Evolutionary conservation across 1,284 basidiomycete species (phyloP).

Genomic region (Moesziomyces antarcticus): DNA sequence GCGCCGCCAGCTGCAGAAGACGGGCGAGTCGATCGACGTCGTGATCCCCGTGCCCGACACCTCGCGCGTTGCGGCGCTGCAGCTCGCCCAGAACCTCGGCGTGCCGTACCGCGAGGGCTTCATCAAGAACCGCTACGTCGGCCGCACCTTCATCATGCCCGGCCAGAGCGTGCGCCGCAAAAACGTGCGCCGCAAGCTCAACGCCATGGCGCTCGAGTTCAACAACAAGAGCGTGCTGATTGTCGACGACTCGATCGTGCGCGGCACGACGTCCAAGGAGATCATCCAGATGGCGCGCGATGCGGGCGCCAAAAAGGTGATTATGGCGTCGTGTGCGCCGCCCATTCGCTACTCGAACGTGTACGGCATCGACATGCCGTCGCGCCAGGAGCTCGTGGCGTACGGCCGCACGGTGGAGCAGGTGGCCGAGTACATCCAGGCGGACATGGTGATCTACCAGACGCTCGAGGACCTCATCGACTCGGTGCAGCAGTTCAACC

Average conservation of each 20-base stretch:
- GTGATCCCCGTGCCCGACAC: conserved; percentile 99
- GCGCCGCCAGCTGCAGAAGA: conserved; percentile 77
- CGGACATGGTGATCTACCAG: conserved; percentile 97
- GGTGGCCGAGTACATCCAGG: conserved; percentile 87
- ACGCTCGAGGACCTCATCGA: conserved; percentile 88
- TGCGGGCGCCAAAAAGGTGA: conserved; percentile 96
- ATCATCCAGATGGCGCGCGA: conserved; percentile 99
- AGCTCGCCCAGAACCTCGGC: conserved; percentile 88
- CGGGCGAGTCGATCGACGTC: conserved; percentile 72
- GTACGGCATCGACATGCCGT: conserved; percentile 99
- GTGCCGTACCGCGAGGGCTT: conserved; percentile 98
- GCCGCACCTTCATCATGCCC: conserved; percentile 99
- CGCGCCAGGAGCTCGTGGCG: conserved; percentile 90
- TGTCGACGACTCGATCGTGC: conserved; percentile 98
- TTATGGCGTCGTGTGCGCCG: conserved; percentile 96
- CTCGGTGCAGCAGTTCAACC: conserved; percentile 89
- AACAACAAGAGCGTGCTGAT: conserved; percentile 89
- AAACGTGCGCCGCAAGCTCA: conserved; percentile 94
- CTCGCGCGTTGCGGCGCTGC: conserved; percentile 92
- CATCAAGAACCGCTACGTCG: conserved; percentile 98
- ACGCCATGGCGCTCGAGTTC: conserved; percentile 99
- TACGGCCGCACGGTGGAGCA: conserved; percentile 80
- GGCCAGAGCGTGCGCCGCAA: conserved; percentile 85
- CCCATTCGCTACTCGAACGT: conserved; percentile 96
- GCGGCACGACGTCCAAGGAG: conserved; percentile 98